Conservation (phyloP, 2,329 filamentous ascomycete genomes). For the Coleophoma cylindrospora region DNA sequence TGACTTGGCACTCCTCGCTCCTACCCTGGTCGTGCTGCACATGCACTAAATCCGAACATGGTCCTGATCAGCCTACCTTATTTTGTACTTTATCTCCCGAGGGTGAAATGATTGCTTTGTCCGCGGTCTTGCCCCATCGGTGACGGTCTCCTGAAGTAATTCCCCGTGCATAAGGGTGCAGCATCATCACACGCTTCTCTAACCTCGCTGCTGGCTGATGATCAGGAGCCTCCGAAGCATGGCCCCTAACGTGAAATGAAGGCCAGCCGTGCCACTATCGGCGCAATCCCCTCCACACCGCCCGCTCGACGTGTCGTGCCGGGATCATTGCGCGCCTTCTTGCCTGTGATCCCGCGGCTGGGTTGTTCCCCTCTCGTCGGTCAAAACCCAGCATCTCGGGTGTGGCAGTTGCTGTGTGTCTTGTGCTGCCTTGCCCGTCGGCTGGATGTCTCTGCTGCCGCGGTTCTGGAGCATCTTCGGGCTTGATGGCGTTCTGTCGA, state of each 20-base stretch:
- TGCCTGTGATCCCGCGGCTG: neutral
- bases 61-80: slow-evolving; percentile 17
- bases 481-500: neutral
- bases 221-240: neutral
- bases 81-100: slow-evolving; percentile 6
- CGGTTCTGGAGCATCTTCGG: too few species aligned
- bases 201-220: neutral
- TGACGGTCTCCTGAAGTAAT: too few species aligned
- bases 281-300: neutral
- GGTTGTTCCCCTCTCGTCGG: neutral
- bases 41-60: slow-evolving; percentile 6
- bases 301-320: neutral
- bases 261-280: neutral
- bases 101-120: neutral
- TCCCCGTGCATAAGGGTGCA: too few species aligned
- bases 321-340: neutral
- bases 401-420: neutral
- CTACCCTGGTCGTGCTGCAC: neutral
- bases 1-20: neutral
- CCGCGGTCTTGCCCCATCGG: neutral
- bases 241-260: neutral
- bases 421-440: neutral
- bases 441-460: too few species aligned
- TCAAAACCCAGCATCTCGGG: slow-evolving; percentile 6
- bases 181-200: neutral